phyloP scores from a whole-genome alignment of 2,329 filamentous ascomycete species.

The Claviceps sp. region DNA sequence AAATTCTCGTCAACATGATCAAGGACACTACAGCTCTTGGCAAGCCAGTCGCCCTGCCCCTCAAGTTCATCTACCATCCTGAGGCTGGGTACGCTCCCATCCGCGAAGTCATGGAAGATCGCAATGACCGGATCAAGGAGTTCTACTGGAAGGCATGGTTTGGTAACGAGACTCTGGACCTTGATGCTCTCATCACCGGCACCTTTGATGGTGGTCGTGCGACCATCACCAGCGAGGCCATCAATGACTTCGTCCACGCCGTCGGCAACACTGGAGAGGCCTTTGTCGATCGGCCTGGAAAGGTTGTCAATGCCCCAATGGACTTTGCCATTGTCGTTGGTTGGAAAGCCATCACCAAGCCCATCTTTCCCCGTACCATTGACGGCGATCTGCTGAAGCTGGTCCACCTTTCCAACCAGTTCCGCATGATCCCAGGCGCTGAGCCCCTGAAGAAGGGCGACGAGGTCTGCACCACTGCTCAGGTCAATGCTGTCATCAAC shows the following conservation, averaged over 20 bases:
- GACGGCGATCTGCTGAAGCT: conserved; percentile 93
- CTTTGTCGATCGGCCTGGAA: conserved; percentile 89
- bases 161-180: conserved; percentile 68
- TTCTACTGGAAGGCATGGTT: conserved; percentile 99
- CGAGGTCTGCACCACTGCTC: conserved; percentile 79
- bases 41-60: conserved; percentile 66
- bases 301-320: conserved; percentile 92
- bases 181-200: conserved; percentile 73
- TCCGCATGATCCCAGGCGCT: conserved; percentile 95
- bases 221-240: conserved; percentile 78
- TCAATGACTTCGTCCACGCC: conserved; percentile 98
- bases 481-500: conserved; percentile 96
- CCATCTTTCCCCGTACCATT: conserved; percentile 92
- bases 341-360: conserved; percentile 99
- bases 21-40: conserved; percentile 84
- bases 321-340: conserved; percentile 97
- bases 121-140: conserved; percentile 97
- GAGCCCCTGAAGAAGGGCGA: conserved; percentile 94
- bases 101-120: conserved; percentile 85
- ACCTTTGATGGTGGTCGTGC: conserved; percentile 82
- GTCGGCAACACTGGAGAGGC: conserved; percentile 96
- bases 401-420: conserved; percentile 91
- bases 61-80: conserved; percentile 86
- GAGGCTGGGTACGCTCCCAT: conserved; percentile 97
- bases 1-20: conserved; percentile 81